These are phyloP conservation scores for Lactarius indigo DNA, from an alignment of 768 basidiomycete genomes.

Conservation along the genomic window DNA sequence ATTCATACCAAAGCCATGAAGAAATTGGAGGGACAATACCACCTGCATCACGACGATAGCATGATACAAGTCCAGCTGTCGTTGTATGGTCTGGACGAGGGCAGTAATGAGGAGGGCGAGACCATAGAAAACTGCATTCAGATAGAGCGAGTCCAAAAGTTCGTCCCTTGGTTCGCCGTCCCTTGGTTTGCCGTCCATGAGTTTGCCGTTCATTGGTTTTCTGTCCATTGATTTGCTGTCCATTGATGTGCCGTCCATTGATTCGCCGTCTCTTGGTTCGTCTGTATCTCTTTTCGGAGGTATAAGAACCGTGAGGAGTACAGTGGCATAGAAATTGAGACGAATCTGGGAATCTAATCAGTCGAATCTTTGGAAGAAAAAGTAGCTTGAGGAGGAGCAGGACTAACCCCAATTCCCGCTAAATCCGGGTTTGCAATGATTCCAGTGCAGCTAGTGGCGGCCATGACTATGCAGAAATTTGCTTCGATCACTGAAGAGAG, in stretches of 20 bases:
- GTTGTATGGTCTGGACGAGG: neutral
- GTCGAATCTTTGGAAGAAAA: neutral
- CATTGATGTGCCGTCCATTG: too few relatives aligned
- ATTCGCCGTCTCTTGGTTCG: too few relatives aligned
- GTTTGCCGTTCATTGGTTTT: too few relatives aligned
- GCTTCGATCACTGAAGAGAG: too few relatives aligned
- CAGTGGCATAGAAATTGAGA: neutral
- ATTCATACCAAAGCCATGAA: neutral
- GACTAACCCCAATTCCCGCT: neutral
- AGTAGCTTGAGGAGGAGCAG: neutral
- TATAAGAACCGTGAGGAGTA: neutral
- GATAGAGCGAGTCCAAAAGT: neutral
- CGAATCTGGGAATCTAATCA: neutral
- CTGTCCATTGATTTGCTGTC: too few relatives aligned
- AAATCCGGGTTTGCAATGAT: neutral
- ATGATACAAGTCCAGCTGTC: conserved; percentile 1
- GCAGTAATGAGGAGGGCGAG: neutral
- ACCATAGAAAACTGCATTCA: neutral
- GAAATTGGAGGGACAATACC: neutral
- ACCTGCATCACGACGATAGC: neutral
- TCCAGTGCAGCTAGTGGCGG: neutral
- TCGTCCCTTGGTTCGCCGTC: too few relatives aligned
- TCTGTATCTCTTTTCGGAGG: neutral
- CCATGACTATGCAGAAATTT: neutral
- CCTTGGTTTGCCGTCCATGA: too few relatives aligned